Evolutionary conservation across 2,329 filamentous ascomycete genomes (phyloP).

Genomic region (Fusarium sp.): DNA sequence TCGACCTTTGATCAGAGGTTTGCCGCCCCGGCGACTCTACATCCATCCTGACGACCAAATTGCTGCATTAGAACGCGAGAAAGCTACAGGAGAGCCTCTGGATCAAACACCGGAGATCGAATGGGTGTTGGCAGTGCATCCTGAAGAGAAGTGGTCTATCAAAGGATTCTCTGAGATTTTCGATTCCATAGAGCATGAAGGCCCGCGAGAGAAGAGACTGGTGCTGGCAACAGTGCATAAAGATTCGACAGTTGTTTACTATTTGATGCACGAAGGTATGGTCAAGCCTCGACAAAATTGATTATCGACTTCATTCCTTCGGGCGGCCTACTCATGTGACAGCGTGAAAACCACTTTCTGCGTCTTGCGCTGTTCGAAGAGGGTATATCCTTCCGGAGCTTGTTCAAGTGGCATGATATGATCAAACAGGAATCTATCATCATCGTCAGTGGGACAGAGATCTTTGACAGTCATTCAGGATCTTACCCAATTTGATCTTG

Average conservation of each 20-base stretch:
- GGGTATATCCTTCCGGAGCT: conserved; percentile 75
- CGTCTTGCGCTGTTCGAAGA: conserved; percentile 79
- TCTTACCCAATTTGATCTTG: conserved; percentile 75
- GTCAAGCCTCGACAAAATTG: conserved; percentile 88
- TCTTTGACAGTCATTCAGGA: not conserved
- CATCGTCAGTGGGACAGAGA: conserved; percentile 14
- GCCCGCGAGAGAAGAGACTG: conserved; percentile 72
- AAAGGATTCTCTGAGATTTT: conserved; percentile 76
- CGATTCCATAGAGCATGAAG: conserved; percentile 67
- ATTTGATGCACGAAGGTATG: conserved; percentile 86
- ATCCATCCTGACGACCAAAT: conserved; percentile 87
- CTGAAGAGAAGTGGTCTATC: conserved; percentile 80
- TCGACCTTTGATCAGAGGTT: conserved; percentile 76
- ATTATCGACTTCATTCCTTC: not conserved
- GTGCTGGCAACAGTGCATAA: conserved; percentile 81
- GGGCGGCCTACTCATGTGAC: conserved; percentile 42
- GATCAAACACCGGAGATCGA: conserved; percentile 70
- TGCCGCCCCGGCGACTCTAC: conserved; percentile 80
- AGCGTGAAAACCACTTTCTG: conserved; percentile 79
- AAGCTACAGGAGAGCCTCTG: conserved; percentile 59
- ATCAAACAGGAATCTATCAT: conserved; percentile 79
- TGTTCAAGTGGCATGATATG: conserved; percentile 77
- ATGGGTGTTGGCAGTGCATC: conserved; percentile 81
- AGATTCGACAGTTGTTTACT: conserved; percentile 87
- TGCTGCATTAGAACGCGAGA: conserved; percentile 73